These are phyloP conservation scores for Trametes pubescens DNA, from an alignment of 1,284 basidiomycete species.

Conservation along the genomic window DNA sequence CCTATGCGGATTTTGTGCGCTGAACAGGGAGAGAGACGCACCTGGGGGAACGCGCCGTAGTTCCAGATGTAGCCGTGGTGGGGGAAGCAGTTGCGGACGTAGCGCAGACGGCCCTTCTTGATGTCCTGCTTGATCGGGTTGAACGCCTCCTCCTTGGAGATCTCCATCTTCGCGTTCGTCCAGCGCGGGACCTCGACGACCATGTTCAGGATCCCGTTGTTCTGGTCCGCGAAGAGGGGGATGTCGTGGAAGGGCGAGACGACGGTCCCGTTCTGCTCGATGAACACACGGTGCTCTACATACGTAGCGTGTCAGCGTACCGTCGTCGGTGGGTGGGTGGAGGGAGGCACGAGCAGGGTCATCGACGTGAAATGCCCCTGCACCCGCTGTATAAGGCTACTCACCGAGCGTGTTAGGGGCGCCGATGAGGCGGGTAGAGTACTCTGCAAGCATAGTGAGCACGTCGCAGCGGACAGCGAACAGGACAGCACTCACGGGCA, in stretches of 20 bases:
- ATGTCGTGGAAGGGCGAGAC: constrained; percentile 96
- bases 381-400: constrained; percentile 32
- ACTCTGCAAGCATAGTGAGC: constrained; percentile 55
- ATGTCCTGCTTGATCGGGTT: constrained; percentile 99
- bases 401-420: constrained; percentile 93
- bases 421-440: constrained; percentile 81
- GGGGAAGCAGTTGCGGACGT: constrained; percentile 99
- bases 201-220: constrained; percentile 96
- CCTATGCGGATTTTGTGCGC: background rate
- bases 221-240: constrained; percentile 94
- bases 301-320: background rate
- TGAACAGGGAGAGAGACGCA: constrained; percentile 45
- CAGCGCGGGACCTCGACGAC: constrained; percentile 98
- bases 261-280: constrained; percentile 89
- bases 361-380: constrained; percentile 15
- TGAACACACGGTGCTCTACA: constrained; percentile 92
- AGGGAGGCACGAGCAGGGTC: constrained; percentile 23
- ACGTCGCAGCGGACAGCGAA: background rate
- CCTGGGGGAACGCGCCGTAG: constrained; percentile 97
- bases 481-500: constrained; percentile 55
- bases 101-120: constrained; percentile 96
- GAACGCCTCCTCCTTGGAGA: constrained; percentile 96
- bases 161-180: constrained; percentile 99
- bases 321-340: constrained; percentile 13
- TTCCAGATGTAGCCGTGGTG: constrained; percentile 99